These are phyloP conservation scores for Myriosclerotinia scirpicola DNA, from an alignment of 2,329 filamentous ascomycete genomes.

Conservation along the genomic window DNA sequence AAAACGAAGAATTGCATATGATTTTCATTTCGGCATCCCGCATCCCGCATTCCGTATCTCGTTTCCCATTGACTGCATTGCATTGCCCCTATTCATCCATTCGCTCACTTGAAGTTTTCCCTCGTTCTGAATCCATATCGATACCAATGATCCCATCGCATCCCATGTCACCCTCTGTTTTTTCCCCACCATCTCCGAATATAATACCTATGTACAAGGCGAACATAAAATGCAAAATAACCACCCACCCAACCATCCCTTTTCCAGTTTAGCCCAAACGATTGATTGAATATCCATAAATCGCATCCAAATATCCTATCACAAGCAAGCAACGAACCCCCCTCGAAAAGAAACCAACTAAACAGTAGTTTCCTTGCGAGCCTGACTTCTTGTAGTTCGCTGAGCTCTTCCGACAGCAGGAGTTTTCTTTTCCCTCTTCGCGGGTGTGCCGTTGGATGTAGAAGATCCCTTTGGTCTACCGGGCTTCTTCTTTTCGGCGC, in stretches of 20 bases:
- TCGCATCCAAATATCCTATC: conserved; percentile 1
- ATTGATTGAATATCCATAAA: neutral
- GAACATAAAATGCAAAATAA: neutral
- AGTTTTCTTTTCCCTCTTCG: conserved; percentile 38
- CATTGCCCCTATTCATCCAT: no score
- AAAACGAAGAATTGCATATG: no score
- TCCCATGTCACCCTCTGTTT: neutral
- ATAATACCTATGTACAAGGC: conserved; percentile 4
- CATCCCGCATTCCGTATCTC: no score
- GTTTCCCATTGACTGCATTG: no score
- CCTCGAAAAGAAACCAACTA: neutral
- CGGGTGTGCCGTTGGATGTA: conserved; percentile 2
- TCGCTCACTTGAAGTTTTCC: no score
- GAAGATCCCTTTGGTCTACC: conserved; percentile 32
- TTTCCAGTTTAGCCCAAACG: neutral
- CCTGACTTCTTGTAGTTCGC: conserved; percentile 38
- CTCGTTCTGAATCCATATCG: neutral
- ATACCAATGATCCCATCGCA: neutral
- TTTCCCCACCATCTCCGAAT: neutral
- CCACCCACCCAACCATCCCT: neutral
- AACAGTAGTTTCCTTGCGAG: conserved; percentile 2
- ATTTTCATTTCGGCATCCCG: no score
- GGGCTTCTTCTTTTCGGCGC: conserved; percentile 35
- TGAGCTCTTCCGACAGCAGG: conserved; percentile 34
- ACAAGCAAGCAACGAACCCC: neutral